phyloP scores from a whole-genome alignment of 2,329 filamentous ascomycete genomes.

The Cladosporium halotolerans region DNA sequence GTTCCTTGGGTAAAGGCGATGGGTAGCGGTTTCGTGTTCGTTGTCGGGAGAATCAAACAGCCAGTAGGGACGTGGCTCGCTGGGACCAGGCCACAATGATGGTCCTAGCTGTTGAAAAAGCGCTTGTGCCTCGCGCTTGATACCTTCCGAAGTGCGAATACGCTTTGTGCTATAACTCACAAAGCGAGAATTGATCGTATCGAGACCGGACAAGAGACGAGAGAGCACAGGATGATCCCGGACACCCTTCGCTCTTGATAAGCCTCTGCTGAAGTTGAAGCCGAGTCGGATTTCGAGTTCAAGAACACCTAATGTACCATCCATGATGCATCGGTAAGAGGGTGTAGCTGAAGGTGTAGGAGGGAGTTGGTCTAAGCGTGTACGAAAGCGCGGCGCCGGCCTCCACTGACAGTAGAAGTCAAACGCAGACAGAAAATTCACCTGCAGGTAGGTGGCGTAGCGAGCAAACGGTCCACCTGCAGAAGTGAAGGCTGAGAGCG shows the following conservation, averaged over 20 bases:
- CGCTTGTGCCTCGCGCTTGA: neutral
- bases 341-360: neutral
- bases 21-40: neutral
- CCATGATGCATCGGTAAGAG: neutral
- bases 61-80: neutral
- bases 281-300: neutral
- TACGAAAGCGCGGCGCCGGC: neutral
- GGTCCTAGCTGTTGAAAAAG: slow-evolving; percentile 1
- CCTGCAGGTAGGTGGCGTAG: too few relatives aligned
- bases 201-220: neutral
- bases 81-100: neutral
- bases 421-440: too few relatives aligned
- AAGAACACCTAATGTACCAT: neutral
- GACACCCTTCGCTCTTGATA: neutral
- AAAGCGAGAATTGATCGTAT: neutral
- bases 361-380: neutral
- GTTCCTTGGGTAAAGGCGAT: neutral
- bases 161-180: neutral
- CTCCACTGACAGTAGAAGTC: too few relatives aligned
- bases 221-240: neutral
- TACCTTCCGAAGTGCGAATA: neutral
- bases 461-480: too few relatives aligned
- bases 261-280: neutral
- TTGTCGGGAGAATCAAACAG: neutral
- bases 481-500: too few relatives aligned